Evolutionary conservation across 73 alveolate species (phyloP).

Genomic region (Blepharisma stoltei): DNA sequence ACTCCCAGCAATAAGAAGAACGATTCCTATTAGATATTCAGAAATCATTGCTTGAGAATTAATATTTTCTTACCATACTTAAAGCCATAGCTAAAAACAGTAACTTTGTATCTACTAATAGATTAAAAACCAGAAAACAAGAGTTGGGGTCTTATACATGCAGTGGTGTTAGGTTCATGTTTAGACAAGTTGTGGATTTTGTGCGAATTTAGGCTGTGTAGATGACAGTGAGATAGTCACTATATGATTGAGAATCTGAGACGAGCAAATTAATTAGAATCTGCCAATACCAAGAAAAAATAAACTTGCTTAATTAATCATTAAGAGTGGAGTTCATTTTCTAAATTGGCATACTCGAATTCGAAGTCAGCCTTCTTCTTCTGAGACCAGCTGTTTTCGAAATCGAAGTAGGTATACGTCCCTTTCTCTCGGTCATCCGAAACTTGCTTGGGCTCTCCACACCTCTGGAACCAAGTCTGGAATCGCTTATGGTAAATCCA

Average conservation of each 20-base stretch:
- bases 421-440: slow-evolving; percentile 33
- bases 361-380: slow-evolving; percentile 34
- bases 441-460: slow-evolving; percentile 55
- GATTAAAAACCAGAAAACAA: too few relatives aligned
- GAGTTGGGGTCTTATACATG: too few relatives aligned
- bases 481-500: slow-evolving; percentile 80
- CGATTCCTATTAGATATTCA: too few relatives aligned
- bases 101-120: too few relatives aligned
- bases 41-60: too few relatives aligned
- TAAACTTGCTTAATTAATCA: not conserved
- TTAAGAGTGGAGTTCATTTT: slow-evolving; percentile 32
- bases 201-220: too few relatives aligned
- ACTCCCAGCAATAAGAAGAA: too few relatives aligned
- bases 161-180: too few relatives aligned
- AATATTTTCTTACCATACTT: too few relatives aligned
- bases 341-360: slow-evolving; percentile 36
- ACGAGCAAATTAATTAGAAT: not conserved
- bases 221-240: too few relatives aligned
- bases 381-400: slow-evolving; percentile 45
- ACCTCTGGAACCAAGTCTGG: slow-evolving; percentile 69
- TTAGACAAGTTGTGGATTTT: too few relatives aligned
- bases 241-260: not conserved
- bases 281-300: not conserved
- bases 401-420: slow-evolving; percentile 48
- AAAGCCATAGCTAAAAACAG: too few relatives aligned